Evolutionary conservation across 2,329 filamentous ascomycete species (phyloP).

Genomic region (Catunica adiposa): DNA sequence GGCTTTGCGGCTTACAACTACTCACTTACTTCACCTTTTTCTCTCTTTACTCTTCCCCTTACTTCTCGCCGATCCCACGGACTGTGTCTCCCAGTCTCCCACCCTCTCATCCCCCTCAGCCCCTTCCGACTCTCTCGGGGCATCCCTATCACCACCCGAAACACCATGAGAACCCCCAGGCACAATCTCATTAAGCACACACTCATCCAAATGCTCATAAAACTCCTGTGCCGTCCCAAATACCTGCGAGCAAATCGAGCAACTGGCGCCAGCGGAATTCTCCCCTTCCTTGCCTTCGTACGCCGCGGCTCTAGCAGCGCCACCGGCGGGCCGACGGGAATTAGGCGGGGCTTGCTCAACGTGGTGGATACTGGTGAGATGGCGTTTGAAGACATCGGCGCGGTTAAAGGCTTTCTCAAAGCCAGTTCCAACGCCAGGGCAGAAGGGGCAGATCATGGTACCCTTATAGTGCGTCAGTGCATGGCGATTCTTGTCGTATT

Average conservation of each 20-base stretch:
- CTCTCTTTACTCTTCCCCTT: constrained; percentile 11
- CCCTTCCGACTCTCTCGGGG: background rate
- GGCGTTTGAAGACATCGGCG: constrained; percentile 92
- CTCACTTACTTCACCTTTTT: background rate
- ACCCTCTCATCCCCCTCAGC: background rate
- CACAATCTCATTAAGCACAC: constrained; percentile 42
- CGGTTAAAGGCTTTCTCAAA: constrained; percentile 93
- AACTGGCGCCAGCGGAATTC: constrained; percentile 43
- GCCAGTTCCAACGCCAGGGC: constrained; percentile 69
- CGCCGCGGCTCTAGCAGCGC: constrained; percentile 3
- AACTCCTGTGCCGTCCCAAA: constrained; percentile 88
- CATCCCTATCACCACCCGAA: too few species aligned
- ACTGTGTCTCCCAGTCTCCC: constrained; percentile 6
- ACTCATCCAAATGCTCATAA: constrained; percentile 79
- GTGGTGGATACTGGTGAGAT: constrained; percentile 80
- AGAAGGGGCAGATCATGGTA: constrained; percentile 95
- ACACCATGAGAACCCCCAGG: constrained; percentile 18
- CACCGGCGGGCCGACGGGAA: constrained; percentile 53
- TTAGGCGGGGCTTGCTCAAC: constrained; percentile 92
- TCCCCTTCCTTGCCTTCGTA: background rate
- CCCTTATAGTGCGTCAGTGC: constrained; percentile 95
- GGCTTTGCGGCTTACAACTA: too few species aligned
- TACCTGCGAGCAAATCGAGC: constrained; percentile 67
- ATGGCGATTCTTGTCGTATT: constrained; percentile 96
- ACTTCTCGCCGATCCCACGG: constrained; percentile 8